A percentile compares a stretch with the other conserved stretches of the same genome.
Evolutionary conservation across 129 eudicot genomes (phyloP).

Genomic region (Dittrichia graveolens): DNA sequence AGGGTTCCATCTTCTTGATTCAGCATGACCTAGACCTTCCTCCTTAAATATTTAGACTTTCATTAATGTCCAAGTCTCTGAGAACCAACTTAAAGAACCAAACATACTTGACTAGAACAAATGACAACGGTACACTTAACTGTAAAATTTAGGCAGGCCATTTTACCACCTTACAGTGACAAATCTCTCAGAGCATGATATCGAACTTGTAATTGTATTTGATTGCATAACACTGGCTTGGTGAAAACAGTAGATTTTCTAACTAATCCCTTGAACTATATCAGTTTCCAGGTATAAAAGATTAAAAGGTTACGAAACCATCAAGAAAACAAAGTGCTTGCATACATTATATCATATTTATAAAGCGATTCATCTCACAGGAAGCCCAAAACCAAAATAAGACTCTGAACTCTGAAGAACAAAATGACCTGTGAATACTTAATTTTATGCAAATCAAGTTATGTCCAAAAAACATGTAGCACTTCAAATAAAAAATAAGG

Average conservation of each 20-base stretch:
- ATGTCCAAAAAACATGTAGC: not conserved
- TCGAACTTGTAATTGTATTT: not conserved
- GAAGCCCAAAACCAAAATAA: slow-evolving; percentile 1
- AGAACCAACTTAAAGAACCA: not conserved
- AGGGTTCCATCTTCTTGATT: too few species aligned
- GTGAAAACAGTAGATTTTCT: not conserved
- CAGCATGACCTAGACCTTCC: too few species aligned
- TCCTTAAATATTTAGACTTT: too few species aligned
- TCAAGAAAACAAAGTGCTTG: slow-evolving; percentile 1
- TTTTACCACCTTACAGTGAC: not conserved
- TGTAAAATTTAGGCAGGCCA: not conserved
- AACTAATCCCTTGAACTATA: slow-evolving; percentile 1
- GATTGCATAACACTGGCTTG: not conserved
- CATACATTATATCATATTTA: not conserved
- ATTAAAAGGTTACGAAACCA: not conserved
- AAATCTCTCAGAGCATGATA: not conserved
- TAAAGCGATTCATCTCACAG: not conserved
- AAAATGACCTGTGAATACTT: not conserved
- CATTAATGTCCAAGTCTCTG: not conserved
- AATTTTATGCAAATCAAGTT: not conserved
- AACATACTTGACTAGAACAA: not conserved
- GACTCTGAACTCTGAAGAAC: not conserved
- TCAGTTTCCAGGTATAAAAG: not conserved
- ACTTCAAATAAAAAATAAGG: not conserved
- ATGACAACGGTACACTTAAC: not conserved